Conservation (phyloP, 108 stramenopile species). For the Chaetoceros muelleri region DNA sequence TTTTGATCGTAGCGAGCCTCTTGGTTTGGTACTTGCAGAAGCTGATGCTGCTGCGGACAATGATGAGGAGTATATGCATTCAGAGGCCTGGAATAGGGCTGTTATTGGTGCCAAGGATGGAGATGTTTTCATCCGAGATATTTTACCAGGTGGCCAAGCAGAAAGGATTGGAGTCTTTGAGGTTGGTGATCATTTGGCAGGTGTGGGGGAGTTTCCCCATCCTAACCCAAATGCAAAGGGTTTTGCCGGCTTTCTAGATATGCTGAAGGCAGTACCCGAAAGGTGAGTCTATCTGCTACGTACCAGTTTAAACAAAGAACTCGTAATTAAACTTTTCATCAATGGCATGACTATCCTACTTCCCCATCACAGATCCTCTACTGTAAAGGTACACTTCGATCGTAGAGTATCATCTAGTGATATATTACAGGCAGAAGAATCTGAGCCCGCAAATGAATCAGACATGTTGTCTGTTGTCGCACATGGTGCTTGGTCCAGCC, state of each 20-base stretch:
- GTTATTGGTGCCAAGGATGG: slow-evolving; percentile 44
- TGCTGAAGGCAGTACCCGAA: slow-evolving; percentile 19
- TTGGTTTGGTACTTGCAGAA: slow-evolving; percentile 61
- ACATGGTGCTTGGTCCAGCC: slow-evolving; percentile 64
- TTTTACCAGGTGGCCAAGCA: slow-evolving; percentile 48
- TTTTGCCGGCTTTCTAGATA: slow-evolving; percentile 51
- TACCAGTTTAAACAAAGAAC: no score
- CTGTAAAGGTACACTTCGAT: slow-evolving; percentile 66
- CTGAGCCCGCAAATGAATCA: neutral
- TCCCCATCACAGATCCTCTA: slow-evolving; percentile 14
- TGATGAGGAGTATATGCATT: slow-evolving; percentile 14
- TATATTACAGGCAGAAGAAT: slow-evolving; percentile 2
- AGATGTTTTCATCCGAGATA: slow-evolving; percentile 65
- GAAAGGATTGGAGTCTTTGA: slow-evolving; percentile 58
- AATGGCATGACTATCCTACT: no score
- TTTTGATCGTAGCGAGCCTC: slow-evolving; percentile 38
- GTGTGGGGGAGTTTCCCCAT: slow-evolving; percentile 68
- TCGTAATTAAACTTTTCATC: no score
- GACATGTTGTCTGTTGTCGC: slow-evolving; percentile 32
- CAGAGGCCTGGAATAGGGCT: slow-evolving; percentile 34
- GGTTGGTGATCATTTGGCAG: slow-evolving; percentile 62
- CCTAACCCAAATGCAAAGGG: slow-evolving; percentile 48
- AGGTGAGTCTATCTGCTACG: neutral
- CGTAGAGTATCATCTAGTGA: slow-evolving; percentile 13
- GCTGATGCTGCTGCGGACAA: slow-evolving; percentile 21